phyloP scores from a whole-genome alignment of 2,329 filamentous ascomycete species.

The Sclerotinia spermophila region DNA sequence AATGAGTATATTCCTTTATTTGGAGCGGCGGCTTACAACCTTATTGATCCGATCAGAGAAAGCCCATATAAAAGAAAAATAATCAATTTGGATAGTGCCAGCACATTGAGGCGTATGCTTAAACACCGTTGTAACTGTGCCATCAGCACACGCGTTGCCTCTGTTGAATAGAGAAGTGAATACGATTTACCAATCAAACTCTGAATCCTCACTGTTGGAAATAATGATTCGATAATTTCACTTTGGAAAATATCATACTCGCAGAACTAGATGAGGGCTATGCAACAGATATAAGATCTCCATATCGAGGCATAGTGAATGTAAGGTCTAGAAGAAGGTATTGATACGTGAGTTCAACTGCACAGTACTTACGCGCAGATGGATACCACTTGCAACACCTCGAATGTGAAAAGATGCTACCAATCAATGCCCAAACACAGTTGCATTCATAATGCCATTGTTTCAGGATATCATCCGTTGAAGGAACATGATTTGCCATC shows the following conservation, averaged over 20 bases:
- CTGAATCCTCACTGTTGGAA: neutral
- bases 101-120: neutral
- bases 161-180: neutral
- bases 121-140: neutral
- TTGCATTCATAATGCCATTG: neutral
- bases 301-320: neutral
- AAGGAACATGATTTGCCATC: neutral
- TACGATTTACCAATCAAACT: neutral
- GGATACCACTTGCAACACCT: neutral
- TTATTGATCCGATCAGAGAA: neutral
- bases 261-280: neutral
- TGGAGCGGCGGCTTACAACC: neutral
- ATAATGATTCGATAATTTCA: neutral
- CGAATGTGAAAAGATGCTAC: neutral
- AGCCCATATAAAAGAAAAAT: neutral
- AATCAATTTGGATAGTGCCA: neutral
- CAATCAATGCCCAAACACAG: neutral
- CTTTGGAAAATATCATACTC: neutral
- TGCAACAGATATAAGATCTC: neutral
- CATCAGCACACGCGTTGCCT: neutral
- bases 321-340: neutral
- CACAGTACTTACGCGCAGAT: neutral
- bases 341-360: neutral
- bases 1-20: neutral
- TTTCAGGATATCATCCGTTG: too few relatives aligned